Base-by-base conservation (phyloP, 108 stramenopile genomes). In the Chaetoceros muelleri region DNA sequence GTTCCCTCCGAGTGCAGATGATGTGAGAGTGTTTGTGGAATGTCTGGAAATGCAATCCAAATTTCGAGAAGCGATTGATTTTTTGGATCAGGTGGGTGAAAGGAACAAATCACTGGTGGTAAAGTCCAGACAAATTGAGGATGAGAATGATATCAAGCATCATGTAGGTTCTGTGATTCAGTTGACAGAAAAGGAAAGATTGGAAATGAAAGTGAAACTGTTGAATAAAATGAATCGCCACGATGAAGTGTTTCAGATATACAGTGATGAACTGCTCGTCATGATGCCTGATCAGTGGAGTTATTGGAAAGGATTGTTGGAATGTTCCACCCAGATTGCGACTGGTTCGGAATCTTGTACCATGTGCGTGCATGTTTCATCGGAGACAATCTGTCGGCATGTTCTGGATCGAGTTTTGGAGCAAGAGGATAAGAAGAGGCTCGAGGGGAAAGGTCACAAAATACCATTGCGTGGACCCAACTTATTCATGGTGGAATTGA, bases 251-350 rank as follows among this genome's bases (percentile, higher is more conserved):
- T 58, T 58, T 31, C 53, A 26, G 17, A 64, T 75, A 17, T 78
- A 75, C 48, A 54, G 52, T 25, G 75, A 82, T 62, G 28, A 55
- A 23, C 70, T 84, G 20, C 30, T 90, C 18, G 27, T 20, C 0
- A 28, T 47, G 10, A 67, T 77, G 52, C 83, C 81, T 2, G 87
- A 84, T 60, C 70, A 90, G 31, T 90, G 84, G 84, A 66, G 70
- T 5, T 85, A 80, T 62, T 90, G 84, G 88, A 69, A 75, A 47
- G 67, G 63, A 5, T 62, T 84, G 57, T 23, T 79, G 2, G 61
- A 72, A 10, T 76, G 71, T 24, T 50, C 30, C 18, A 34, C 8
- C 22, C 30, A 54, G 2, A 18, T 18, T 30, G 22, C 13, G 3
- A 5, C 1, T 2, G 2, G 2, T n/a, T 28, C 48, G 20, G 8